Conservation (phyloP, 1,284 basidiomycete genomes). For the Takashimella tepidaria region DNA sequence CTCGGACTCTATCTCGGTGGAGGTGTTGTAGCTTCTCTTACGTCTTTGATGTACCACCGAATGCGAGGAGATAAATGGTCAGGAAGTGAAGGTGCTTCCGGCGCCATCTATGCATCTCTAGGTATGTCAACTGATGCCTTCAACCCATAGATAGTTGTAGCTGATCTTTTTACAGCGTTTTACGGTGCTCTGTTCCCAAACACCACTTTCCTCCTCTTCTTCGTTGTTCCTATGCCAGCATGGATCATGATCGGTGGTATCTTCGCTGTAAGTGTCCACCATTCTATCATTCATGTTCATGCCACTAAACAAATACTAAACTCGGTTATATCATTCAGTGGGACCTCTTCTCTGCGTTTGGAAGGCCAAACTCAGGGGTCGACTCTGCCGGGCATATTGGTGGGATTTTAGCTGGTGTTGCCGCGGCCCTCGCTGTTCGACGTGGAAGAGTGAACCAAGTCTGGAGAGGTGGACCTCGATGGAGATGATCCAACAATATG, state of each 20-base stretch:
- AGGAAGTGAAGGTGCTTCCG: conserved; percentile 60
- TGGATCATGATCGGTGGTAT: conserved; percentile 72
- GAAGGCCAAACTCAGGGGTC: conserved; percentile 33
- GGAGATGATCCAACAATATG: no score
- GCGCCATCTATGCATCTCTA: conserved; percentile 46
- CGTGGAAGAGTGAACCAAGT: conserved; percentile 16
- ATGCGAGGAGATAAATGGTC: conserved; percentile 42
- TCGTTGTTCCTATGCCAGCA: conserved; percentile 74
- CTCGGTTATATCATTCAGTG: conserved; percentile 14
- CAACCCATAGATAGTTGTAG: not conserved
- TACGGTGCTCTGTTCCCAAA: conserved; percentile 66
- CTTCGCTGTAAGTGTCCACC: conserved; percentile 51
- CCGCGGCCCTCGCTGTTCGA: conserved; percentile 50
- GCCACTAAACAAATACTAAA: no score
- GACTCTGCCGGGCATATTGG: conserved; percentile 77
- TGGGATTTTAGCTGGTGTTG: conserved; percentile 65
- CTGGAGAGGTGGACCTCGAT: conserved; percentile 10
- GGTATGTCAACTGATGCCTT: conserved; percentile 17
- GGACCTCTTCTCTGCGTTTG: conserved; percentile 31
- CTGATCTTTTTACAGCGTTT: conserved; percentile 52
- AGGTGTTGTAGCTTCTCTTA: conserved; percentile 59
- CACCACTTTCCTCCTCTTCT: conserved; percentile 70
- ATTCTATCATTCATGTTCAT: not conserved
- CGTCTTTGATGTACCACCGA: conserved; percentile 58
- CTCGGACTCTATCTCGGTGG: conserved; percentile 68